Percentiles rank a stretch among this genome's conserved stretches.
Evolutionary conservation across 331 rosid genomes (phyloP).

Genomic region (Acacia concinna): DNA sequence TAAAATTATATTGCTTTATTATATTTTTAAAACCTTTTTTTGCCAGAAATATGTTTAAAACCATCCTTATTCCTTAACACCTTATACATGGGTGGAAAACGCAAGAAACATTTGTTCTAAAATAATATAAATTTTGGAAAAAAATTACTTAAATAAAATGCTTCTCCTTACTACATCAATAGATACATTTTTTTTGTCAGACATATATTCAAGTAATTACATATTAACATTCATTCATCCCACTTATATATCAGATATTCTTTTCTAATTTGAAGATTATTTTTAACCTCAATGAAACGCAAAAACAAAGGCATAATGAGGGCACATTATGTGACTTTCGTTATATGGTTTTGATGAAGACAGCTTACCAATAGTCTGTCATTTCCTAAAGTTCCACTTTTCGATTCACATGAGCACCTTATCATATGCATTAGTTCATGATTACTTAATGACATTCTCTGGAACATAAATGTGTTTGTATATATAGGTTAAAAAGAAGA

Average conservation of each 20-base stretch:
- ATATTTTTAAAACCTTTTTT: too few relatives aligned
- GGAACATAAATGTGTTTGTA: neutral
- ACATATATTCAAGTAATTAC: neutral
- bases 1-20: too few relatives aligned
- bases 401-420: conserved; percentile 25
- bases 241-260: neutral
- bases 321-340: neutral
- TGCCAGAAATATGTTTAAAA: too few relatives aligned
- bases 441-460: neutral
- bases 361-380: conserved; percentile 29
- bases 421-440: conserved; percentile 20
- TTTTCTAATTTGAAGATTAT: neutral
- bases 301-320: neutral
- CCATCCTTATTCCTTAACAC: too few relatives aligned
- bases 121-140: too few relatives aligned
- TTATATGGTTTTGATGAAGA: conserved; percentile 25
- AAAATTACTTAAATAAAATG: too few relatives aligned
- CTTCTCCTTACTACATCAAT: too few relatives aligned
- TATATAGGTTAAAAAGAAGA: too few relatives aligned
- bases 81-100: too few relatives aligned
- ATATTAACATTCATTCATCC: neutral
- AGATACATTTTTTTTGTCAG: too few relatives aligned
- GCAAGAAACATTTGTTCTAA: too few relatives aligned
- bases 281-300: neutral
- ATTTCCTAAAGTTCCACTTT: conserved; percentile 26